Evolutionary conservation across 1,284 basidiomycete species (phyloP).

Genomic region (Cutaneotrichosporon sp.): DNA sequence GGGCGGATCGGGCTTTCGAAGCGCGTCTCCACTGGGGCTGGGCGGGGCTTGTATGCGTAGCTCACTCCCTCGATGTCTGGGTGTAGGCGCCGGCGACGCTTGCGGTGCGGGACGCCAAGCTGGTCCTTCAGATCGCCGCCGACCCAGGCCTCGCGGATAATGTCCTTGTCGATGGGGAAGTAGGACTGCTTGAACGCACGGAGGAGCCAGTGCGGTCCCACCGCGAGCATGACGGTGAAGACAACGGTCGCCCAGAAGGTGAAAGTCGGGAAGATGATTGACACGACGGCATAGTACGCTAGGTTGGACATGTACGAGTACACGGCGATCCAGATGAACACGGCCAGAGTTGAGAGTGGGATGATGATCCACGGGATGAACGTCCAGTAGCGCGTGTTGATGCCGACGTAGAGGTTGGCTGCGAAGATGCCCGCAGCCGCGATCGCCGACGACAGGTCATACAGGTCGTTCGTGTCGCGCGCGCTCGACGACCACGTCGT

Average conservation of each 20-base stretch:
- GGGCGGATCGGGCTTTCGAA: not conserved
- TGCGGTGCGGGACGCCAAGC: conserved; percentile 62
- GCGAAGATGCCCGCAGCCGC: conserved; percentile 80
- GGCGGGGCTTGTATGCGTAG: conserved; percentile 2
- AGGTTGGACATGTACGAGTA: conserved; percentile 72
- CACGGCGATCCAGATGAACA: conserved; percentile 79
- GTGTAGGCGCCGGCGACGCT: conserved; percentile 22
- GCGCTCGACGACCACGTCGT: conserved; percentile 67
- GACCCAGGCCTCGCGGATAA: conserved; percentile 86
- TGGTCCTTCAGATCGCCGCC: conserved; percentile 76
- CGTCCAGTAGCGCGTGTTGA: conserved; percentile 90
- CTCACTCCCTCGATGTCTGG: conserved; percentile 8
- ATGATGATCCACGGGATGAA: conserved; percentile 77
- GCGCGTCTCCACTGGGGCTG: not conserved
- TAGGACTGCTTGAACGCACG: conserved; percentile 34
- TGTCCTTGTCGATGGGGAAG: conserved; percentile 59
- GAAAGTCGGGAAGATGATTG: conserved; percentile 70
- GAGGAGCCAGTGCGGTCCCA: conserved; percentile 58
- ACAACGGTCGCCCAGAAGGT: conserved; percentile 79
- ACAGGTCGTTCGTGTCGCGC: conserved; percentile 69
- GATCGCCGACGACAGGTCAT: conserved; percentile 91
- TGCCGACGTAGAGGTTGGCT: conserved; percentile 82
- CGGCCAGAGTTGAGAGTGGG: conserved; percentile 72
- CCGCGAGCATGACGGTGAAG: conserved; percentile 65
- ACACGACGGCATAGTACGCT: conserved; percentile 71